Conservation (phyloP, 345 rosid species). For the Citropsis articulata region DNA sequence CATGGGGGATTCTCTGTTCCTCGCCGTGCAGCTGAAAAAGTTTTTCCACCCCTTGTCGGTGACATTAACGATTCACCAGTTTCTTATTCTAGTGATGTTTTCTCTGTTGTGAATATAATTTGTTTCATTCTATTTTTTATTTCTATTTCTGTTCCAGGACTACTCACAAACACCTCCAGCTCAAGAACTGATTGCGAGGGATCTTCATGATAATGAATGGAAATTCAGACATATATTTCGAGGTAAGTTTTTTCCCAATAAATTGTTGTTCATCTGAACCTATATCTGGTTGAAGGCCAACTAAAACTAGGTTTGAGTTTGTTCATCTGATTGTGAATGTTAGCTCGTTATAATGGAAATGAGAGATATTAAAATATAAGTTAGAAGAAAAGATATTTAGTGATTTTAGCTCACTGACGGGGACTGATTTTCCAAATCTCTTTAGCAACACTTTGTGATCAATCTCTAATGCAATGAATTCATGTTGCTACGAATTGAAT, state of each 20-base stretch:
- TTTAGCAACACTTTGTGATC: neutral
- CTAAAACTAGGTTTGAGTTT: neutral
- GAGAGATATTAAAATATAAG: neutral
- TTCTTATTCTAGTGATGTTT: neutral
- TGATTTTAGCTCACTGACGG: neutral
- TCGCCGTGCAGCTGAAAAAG: conserved; percentile 58
- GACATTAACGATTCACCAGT: neutral
- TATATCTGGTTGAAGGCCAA: neutral
- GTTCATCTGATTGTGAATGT: neutral
- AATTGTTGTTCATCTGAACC: neutral
- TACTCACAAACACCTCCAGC: conserved; percentile 41
- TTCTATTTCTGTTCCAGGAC: conserved; percentile 24
- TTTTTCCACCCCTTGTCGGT: conserved; percentile 53
- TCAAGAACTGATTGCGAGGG: conserved; percentile 46
- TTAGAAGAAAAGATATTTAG: neutral
- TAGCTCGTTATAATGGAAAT: neutral
- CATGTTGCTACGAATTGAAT: neutral
- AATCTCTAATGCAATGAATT: neutral
- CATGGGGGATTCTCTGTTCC: conserved; percentile 63
- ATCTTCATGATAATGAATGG: conserved; percentile 53
- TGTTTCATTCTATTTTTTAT: neutral
- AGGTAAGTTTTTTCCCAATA: conserved; percentile 16
- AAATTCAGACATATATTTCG: conserved; percentile 50
- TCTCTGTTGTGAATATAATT: neutral
- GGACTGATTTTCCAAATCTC: neutral